These are phyloP conservation scores for Naganishia cerealis DNA, from an alignment of 1,284 basidiomycete species.

Conservation along the genomic window DNA sequence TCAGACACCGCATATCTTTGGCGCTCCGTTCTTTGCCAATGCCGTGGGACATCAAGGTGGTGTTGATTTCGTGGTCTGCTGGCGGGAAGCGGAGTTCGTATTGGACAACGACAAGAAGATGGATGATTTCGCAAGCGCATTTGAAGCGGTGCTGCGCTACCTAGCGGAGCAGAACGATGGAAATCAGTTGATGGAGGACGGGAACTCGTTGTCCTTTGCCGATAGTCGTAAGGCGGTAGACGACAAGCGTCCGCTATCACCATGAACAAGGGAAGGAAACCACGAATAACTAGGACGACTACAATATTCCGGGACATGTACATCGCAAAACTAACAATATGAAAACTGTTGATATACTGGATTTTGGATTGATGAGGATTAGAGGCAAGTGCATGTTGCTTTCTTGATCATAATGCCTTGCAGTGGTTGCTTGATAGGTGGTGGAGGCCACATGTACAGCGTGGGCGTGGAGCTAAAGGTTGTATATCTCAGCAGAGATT, in stretches of 20 bases:
- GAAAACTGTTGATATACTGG: no score
- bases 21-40: conserved; percentile 35
- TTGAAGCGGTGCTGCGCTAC: background rate
- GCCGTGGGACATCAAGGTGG: conserved; percentile 44
- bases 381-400: conserved; percentile 36
- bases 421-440: no score
- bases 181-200: background rate
- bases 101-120: background rate
- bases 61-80: conserved; percentile 38
- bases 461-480: no score
- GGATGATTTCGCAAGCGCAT: background rate
- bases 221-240: conserved; percentile 1
- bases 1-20: conserved; percentile 39
- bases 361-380: no score
- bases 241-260: no score
- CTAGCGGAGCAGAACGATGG: background rate
- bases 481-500: no score
- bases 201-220: background rate
- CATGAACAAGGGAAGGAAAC: no score
- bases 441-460: no score
- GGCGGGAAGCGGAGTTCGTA: conserved; percentile 38
- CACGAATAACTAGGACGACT: no score
- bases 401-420: conserved; percentile 3
- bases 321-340: no score
- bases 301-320: no score